Conservation (phyloP, 2,329 filamentous ascomycete genomes). For the Sporothrix inflata region DNA sequence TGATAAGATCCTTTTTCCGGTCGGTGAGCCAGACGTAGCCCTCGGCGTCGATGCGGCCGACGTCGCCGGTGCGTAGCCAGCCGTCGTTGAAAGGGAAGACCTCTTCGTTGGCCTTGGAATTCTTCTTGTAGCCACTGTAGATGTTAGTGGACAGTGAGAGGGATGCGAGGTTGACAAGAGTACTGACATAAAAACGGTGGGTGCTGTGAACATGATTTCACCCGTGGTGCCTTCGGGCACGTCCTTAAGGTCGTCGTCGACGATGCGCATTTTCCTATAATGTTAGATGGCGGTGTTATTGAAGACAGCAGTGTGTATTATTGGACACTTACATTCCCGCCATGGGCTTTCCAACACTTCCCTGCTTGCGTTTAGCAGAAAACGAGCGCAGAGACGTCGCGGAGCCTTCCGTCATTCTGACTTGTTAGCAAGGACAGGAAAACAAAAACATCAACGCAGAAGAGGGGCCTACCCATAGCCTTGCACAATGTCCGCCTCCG, state of each 20-base stretch:
- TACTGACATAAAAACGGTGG: conserved; percentile 18
- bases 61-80: conserved; percentile 19
- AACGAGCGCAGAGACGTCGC: conserved; percentile 1
- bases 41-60: conserved; percentile 20
- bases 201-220: conserved; percentile 3
- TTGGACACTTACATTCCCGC: neutral
- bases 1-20: conserved; percentile 27
- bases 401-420: conserved; percentile 18
- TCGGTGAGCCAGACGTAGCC: conserved; percentile 26
- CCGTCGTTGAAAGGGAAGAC: conserved; percentile 13
- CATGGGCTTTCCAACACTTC: conserved; percentile 10
- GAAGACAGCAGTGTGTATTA: no score
- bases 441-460: neutral
- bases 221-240: conserved; percentile 8
- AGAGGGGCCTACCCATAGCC: conserved; percentile 23
- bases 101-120: conserved; percentile 1
- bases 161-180: no score
- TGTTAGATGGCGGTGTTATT: neutral
- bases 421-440: neutral
- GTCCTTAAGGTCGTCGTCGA: conserved; percentile 21
- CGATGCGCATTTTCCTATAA: conserved; percentile 2
- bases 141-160: neutral
- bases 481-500: conserved; percentile 1
- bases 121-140: conserved; percentile 20
- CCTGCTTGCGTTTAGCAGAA: conserved; percentile 6